Evolutionary conservation across 2,329 filamentous ascomycete genomes (phyloP).

Genomic region (Bipolaris bicolor): DNA sequence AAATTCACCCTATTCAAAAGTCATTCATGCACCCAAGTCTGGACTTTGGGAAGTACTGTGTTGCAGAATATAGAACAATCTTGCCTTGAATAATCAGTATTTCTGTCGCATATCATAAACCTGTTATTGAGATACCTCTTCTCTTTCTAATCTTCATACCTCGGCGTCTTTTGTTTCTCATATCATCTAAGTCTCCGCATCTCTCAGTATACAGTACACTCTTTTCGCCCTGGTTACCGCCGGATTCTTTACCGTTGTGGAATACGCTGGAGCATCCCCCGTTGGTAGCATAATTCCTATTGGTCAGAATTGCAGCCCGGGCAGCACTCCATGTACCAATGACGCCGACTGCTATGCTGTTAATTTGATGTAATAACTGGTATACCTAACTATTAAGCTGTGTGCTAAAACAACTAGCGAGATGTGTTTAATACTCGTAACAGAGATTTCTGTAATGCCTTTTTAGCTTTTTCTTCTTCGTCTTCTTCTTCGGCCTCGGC

Average conservation of each 20-base stretch:
- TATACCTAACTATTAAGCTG: slow-evolving; percentile 31
- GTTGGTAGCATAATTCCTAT: slow-evolving; percentile 17
- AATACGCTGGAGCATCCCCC: background rate
- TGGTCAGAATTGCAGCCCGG: slow-evolving; percentile 19
- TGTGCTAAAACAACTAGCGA: slow-evolving; percentile 25
- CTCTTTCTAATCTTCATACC: background rate
- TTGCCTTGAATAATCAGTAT: background rate
- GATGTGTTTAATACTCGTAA: slow-evolving; percentile 32
- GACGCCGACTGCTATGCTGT: slow-evolving; percentile 25
- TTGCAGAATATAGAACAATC: background rate
- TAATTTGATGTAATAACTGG: slow-evolving; percentile 19
- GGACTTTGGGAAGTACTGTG: background rate
- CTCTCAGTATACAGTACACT: slow-evolving; percentile 23
- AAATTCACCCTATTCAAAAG: background rate
- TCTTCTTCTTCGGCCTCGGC: slow-evolving; percentile 17
- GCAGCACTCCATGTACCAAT: slow-evolving; percentile 19
- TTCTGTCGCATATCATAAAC: background rate
- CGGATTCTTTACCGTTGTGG: slow-evolving; percentile 17
- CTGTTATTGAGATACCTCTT: background rate
- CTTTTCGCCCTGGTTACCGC: slow-evolving; percentile 21
- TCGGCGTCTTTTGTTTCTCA: background rate
- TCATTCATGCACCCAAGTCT: background rate
- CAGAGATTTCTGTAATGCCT: slow-evolving; percentile 26
- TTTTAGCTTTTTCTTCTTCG: slow-evolving; percentile 5
- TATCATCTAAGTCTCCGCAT: background rate